Evolutionary conservation across 139 green algal species (phyloP), one percentile per base, ranked within the genome.

Genomic region (Coccomyxa sp.): DNA sequence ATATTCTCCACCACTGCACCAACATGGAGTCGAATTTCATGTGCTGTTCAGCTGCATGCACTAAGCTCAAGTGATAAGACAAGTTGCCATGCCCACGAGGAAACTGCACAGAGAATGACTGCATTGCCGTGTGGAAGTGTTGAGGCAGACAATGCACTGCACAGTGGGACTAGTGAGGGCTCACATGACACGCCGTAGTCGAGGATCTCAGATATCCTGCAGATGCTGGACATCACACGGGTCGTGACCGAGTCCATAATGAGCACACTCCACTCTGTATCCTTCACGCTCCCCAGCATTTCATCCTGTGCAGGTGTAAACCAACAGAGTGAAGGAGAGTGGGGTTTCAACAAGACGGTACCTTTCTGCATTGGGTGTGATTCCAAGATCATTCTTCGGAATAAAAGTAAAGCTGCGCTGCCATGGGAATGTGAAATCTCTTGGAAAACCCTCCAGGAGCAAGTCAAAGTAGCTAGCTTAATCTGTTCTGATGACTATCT

Each of bases 241-340:
- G 93, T 97, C 32, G 93, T 97, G 18, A 94, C 75, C 1, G 82
- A 66, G 76, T 98, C 95, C 81, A 98, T 83, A 17, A 98, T 84
- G 18, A 98, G 91, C 68, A 96, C 94, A 30, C 90, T 91, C 94
- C 94, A 98, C 0, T 92, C 87, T 13, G 86, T 89, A 0, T 84
- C 83, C 25, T 83, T 79, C 27, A 95, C 89, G 32, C 67, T 86
- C 3, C 94, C 92, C 28, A 97, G 87, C 92, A 97, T 94, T 27
- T 96, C 94, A 45, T 87, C 83, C 88, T 91, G 87, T 16, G 45
- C 3, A 23, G 10, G 9, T 3, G 38, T 51, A 51, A 3, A 51
- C 38, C 38, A 51, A 51, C 38, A 51, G 38, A 51, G 38, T 51
- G 3, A 51, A 51, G 38, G 38, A 51, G 3, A 51, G 38, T 51